phyloP scores from a whole-genome alignment of 2,329 filamentous ascomycete species.

The Chaetothyriales sp. region DNA sequence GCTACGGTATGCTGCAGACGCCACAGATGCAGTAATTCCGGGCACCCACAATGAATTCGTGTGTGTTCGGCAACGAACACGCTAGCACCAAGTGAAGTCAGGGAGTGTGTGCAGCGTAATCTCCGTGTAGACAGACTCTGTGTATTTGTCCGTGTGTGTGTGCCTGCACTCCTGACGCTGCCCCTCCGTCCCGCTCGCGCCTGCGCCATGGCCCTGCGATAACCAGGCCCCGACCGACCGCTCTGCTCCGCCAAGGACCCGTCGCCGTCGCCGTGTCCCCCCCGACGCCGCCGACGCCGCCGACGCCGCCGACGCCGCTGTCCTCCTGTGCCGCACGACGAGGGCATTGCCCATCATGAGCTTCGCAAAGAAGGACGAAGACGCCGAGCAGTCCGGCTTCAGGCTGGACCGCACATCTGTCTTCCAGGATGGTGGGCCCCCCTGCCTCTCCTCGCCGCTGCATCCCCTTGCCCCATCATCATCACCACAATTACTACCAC shows the following conservation, averaged over 20 bases:
- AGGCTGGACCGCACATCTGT: conserved; percentile 96
- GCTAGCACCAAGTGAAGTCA: background rate
- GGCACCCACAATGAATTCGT: background rate
- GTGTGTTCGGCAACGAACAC: background rate
- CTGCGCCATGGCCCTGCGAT: conserved; percentile 15
- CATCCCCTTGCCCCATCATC: background rate
- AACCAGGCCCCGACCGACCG: conserved; percentile 6
- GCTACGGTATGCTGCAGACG: background rate
- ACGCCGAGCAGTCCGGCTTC: conserved; percentile 83
- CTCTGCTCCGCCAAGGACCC: too few species aligned
- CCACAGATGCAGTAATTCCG: background rate
- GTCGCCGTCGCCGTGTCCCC: background rate
- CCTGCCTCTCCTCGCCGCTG: background rate
- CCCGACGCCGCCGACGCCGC: background rate
- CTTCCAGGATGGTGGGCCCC: conserved; percentile 77
- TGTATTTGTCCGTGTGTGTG: background rate
- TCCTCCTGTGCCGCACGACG: background rate
- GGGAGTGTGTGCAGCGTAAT: background rate
- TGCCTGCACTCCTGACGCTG: background rate
- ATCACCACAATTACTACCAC: background rate
- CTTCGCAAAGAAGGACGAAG: conserved; percentile 98
- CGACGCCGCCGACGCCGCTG: background rate
- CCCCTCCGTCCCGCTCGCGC: background rate
- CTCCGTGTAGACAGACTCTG: conserved; percentile 2
- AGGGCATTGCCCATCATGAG: conserved; percentile 48